Base-by-base conservation (phyloP, 2,329 filamentous ascomycete species). In the Tolypocladium nubicola region DNA sequence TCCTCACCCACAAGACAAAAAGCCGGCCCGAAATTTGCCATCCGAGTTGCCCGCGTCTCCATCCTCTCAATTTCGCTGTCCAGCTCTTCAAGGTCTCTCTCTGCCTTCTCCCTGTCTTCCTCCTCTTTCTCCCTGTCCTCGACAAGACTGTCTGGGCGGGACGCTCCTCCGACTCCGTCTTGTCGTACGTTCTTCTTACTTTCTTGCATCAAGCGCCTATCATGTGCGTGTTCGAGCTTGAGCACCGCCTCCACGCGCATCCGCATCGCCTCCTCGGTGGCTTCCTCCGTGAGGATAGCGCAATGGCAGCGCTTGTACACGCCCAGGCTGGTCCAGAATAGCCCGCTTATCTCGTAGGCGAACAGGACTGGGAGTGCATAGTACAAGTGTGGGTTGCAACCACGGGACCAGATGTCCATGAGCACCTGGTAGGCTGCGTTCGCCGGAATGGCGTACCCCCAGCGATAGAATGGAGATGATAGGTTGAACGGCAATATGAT, bases 301-400 rank as follows among this genome's bases (percentile, higher is more conserved):
- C 52, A 49, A 47, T 62, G 60, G 11, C 57, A 61, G 33, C 60
- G 56, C 52, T 54, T 61, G 54, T 59, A 62, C 7, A 58, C 60
- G 26, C 60, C 60, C 10, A 62, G 39, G 9, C 13, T n/a, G 2
- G 60, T 61, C 52, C 55, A 55, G 50, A 61, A 45, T 16, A 58
- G 47, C 4, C 59, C 59, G 21, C 33, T 35, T 0, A 64, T 23
- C 33, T 63, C 62, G 47, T 63, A 64, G 38, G 61, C 23, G 45
- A 64, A 62, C 35, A 64, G n/a, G n/a, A 64, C 56, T 0, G 63
- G 63, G 0, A 64, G 55, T 0, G 63, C 58, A 35, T 58, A 60
- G 14, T 55, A 57, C 14, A 64, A 56, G 33, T 63, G 58, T 3
- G 63, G 63, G n/a, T 60, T 63, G 49, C 63, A 64, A 1, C 62